These are phyloP conservation scores for Rubia tinctorum DNA, from an alignment of 305 asterid genomes.

Conservation along the genomic window DNA sequence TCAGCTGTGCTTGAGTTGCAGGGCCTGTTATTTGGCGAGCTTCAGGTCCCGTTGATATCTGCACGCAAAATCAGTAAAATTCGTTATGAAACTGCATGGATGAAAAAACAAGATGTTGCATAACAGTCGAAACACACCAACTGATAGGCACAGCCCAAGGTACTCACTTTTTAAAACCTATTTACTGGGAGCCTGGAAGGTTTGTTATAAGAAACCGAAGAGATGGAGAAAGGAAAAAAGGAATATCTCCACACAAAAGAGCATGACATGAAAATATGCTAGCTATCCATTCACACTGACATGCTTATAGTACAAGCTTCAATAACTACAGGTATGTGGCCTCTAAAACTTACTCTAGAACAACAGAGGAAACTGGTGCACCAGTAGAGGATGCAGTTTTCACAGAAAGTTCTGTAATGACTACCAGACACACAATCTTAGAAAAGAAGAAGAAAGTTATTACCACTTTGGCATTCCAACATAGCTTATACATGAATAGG, in stretches of 20 bases:
- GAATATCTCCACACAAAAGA: background rate
- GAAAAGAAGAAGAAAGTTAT: background rate
- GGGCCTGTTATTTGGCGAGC: slow-evolving; percentile 90
- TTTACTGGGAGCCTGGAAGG: background rate
- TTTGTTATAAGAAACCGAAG: background rate
- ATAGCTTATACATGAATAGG: background rate
- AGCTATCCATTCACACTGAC: background rate
- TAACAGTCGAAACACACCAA: background rate
- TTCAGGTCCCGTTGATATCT: slow-evolving; percentile 97
- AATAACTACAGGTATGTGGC: background rate
- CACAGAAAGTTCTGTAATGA: background rate
- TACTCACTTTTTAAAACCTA: background rate
- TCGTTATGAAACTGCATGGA: background rate
- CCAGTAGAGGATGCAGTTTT: background rate
- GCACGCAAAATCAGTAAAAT: slow-evolving; percentile 12
- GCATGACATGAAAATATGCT: background rate
- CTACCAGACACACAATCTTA: background rate
- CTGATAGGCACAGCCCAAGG: background rate
- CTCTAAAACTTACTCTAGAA: background rate
- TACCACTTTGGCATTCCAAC: background rate
- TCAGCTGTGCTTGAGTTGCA: slow-evolving; percentile 80
- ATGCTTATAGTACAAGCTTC: background rate
- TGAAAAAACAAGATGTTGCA: background rate
- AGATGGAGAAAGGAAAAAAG: background rate
- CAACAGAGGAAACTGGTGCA: background rate